Conservation (phyloP, 331 rosid species). For the Malus hybrid region DNA sequence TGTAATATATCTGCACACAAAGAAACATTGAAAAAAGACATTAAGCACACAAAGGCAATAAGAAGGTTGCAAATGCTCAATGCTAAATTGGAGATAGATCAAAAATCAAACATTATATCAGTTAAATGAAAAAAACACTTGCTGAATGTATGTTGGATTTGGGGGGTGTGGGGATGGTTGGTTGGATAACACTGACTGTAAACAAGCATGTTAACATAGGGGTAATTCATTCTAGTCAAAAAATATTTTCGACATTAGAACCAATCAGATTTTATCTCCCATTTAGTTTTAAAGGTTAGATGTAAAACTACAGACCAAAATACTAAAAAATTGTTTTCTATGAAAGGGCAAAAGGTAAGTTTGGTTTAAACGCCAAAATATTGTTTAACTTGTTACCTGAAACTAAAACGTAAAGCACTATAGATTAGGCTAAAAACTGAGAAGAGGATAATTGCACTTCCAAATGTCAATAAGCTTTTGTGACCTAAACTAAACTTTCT, state of each 20-base stretch:
- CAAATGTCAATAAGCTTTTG: neutral
- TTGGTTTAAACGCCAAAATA: neutral
- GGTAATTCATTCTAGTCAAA: neutral
- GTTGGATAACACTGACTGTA: neutral
- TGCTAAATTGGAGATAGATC: neutral
- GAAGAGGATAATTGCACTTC: neutral
- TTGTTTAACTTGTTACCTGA: neutral
- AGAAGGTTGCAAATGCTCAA: neutral
- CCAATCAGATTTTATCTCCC: neutral
- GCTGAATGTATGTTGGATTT: neutral
- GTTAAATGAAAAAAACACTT: neutral
- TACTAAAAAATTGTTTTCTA: neutral
- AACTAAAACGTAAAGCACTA: neutral
- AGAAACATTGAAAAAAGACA: neutral
- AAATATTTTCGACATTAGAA: neutral
- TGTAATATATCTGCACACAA: constrained; percentile 73
- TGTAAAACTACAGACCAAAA: neutral
- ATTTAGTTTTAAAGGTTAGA: neutral
- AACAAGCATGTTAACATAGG: neutral
- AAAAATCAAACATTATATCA: neutral
- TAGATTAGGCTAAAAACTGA: neutral
- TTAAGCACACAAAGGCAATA: neutral
- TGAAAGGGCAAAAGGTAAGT: neutral
- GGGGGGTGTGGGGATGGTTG: too few relatives aligned
- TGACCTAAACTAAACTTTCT: neutral